Evolutionary conservation across 163 green algal species (phyloP).

Genomic region (Chloromonas sp.): DNA sequence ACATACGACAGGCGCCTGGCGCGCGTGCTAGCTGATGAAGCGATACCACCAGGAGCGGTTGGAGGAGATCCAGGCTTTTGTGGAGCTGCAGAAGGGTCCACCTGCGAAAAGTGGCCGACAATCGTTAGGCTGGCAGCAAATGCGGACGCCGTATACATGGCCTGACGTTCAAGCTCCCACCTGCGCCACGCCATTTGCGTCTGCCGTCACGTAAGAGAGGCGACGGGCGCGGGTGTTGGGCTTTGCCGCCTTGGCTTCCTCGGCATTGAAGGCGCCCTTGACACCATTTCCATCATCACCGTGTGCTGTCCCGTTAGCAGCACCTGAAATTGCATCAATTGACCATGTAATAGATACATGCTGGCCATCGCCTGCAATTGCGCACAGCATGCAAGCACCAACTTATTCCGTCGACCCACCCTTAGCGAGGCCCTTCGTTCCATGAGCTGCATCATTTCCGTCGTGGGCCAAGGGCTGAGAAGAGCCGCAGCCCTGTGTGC

Average conservation of each 20-base stretch:
- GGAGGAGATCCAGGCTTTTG: background rate
- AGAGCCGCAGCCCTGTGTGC: conserved; percentile 1
- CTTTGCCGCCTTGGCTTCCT: background rate
- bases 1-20: conserved; percentile 53
- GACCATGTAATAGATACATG: no score
- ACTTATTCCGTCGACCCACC: no score
- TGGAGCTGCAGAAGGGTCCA: no score
- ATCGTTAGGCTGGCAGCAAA: background rate
- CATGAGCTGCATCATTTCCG: background rate
- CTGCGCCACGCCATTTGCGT: conserved; percentile 13
- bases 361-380: no score
- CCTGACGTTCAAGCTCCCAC: background rate
- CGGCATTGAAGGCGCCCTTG: no score
- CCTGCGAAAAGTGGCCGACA: background rate
- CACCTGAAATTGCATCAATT: no score
- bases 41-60: background rate
- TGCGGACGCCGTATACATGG: background rate
- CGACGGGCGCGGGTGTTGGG: conserved; percentile 7
- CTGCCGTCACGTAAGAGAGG: conserved; percentile 15
- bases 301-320: no score
- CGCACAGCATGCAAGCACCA: no score
- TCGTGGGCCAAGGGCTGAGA: background rate
- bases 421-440: no score
- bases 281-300: no score
- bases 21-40: conserved; percentile 15